A percentile compares a stretch with the other conserved stretches of the same genome.
Evolutionary conservation across 2,329 filamentous ascomycete species (phyloP).

Genomic region (Epicoccum nigrum): DNA sequence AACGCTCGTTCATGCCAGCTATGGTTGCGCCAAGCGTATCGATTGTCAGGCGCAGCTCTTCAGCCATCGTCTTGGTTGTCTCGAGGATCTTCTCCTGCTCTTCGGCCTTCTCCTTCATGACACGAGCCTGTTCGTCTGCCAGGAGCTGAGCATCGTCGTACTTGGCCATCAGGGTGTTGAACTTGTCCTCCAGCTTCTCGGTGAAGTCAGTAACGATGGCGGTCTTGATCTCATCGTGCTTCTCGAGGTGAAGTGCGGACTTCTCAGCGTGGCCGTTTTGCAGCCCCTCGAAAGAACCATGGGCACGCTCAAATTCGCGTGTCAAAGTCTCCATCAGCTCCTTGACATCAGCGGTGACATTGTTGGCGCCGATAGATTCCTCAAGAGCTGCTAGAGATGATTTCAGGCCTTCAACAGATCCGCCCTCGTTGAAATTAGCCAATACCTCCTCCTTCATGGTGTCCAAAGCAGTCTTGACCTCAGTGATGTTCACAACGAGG

Average conservation of each 20-base stretch:
- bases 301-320: constrained; percentile 84
- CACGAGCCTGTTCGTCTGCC: constrained; percentile 74
- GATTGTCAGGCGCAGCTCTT: constrained; percentile 85
- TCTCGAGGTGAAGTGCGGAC: constrained; percentile 60
- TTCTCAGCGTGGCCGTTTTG: constrained; percentile 78
- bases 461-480: constrained; percentile 77
- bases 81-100: constrained; percentile 76
- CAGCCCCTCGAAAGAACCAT: constrained; percentile 76
- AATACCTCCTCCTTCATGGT: constrained; percentile 80
- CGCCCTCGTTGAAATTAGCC: constrained; percentile 76
- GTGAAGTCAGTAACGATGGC: constrained; percentile 61
- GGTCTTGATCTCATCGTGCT: constrained; percentile 65
- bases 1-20: constrained; percentile 59
- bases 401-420: constrained; percentile 64
- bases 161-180: constrained; percentile 80
- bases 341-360: constrained; percentile 57
- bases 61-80: constrained; percentile 77
- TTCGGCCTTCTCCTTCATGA: constrained; percentile 73
- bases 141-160: constrained; percentile 83
- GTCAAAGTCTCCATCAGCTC: constrained; percentile 75
- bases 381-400: constrained; percentile 71
- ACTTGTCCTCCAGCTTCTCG: constrained; percentile 73
- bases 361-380: constrained; percentile 64
- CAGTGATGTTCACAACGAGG: constrained; percentile 76
- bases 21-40: constrained; percentile 78